A percentile compares a stretch with the other conserved stretches of the same genome.
phyloP scores from a whole-genome alignment of 176 grass and related monocot genomes.

The Echinochloa phyllopogon region DNA sequence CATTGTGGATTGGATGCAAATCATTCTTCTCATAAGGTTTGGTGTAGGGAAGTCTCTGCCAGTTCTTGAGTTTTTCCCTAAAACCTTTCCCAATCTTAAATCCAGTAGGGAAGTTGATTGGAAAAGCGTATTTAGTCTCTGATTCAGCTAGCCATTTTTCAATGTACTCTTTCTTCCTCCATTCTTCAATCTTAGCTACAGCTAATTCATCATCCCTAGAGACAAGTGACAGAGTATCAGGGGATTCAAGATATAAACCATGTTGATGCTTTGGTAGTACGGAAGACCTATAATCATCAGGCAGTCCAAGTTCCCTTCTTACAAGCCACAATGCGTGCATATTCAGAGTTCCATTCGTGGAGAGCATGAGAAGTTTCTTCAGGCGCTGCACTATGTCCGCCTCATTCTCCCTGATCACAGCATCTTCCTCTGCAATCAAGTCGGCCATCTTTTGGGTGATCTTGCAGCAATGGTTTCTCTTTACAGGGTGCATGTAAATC shows the following conservation, averaged over 20 bases:
- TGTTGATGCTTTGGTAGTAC: constrained; percentile 50
- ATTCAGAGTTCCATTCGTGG: constrained; percentile 42
- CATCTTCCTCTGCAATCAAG: constrained; percentile 59
- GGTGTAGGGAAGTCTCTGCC: constrained; percentile 68
- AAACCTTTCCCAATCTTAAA: constrained; percentile 67
- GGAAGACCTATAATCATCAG: constrained; percentile 60
- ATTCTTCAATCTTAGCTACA: constrained; percentile 62
- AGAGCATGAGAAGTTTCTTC: constrained; percentile 72
- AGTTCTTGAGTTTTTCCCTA: constrained; percentile 60
- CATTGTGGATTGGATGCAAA: constrained; percentile 32
- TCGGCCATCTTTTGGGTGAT: constrained; percentile 49
- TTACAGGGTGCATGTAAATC: constrained; percentile 40
- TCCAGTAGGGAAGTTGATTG: constrained; percentile 57
- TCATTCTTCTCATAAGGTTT: constrained; percentile 63
- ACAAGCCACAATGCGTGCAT: constrained; percentile 61
- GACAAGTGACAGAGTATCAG: constrained; percentile 50
- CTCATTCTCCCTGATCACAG: constrained; percentile 49
- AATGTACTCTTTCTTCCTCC: constrained; percentile 60
- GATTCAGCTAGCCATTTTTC: constrained; percentile 68
- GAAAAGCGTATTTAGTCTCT: constrained; percentile 69
- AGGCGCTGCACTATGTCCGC: constrained; percentile 34
- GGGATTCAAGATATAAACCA: constrained; percentile 44
- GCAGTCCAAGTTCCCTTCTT: constrained; percentile 62
- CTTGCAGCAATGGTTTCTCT: constrained; percentile 64
- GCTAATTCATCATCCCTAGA: constrained; percentile 48